Evolutionary conservation across 768 basidiomycete species (phyloP).

Genomic region (Sarcodon aspratus): DNA sequence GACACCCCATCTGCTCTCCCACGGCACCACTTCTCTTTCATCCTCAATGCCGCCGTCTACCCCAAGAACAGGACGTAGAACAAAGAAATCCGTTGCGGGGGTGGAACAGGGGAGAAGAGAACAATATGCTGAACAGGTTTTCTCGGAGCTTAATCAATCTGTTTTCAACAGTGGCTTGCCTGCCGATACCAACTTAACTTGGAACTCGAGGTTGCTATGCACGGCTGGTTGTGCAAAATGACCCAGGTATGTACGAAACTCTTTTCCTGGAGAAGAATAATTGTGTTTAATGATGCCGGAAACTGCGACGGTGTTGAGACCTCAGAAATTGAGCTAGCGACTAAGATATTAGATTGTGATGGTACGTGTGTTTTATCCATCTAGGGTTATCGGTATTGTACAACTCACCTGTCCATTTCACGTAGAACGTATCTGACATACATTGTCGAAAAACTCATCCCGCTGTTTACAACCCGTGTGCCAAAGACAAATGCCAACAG

Average conservation of each 20-base stretch:
- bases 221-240: slow-evolving; percentile 66
- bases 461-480: slow-evolving; percentile 37
- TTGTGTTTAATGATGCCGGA: slow-evolving; percentile 16
- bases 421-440: slow-evolving; percentile 69
- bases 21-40: slow-evolving; percentile 10
- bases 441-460: slow-evolving; percentile 52
- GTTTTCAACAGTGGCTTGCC: slow-evolving; percentile 51
- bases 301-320: slow-evolving; percentile 46
- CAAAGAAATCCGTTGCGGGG: slow-evolving; percentile 30
- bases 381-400: background rate
- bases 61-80: slow-evolving; percentile 8
- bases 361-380: slow-evolving; percentile 29
- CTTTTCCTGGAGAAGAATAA: background rate
- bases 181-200: slow-evolving; percentile 40
- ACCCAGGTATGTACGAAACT: slow-evolving; percentile 29
- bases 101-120: slow-evolving; percentile 34
- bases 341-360: slow-evolving; percentile 69
- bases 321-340: slow-evolving; percentile 66
- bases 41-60: slow-evolving; percentile 2
- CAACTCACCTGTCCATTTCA: background rate
- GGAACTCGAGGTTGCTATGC: slow-evolving; percentile 54
- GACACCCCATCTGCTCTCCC: background rate
- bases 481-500: too few species aligned
- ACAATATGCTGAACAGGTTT: slow-evolving; percentile 47
- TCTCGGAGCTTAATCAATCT: slow-evolving; percentile 41